Conservation (phyloP, 345 rosid genomes). For the Raphanus sativus region DNA sequence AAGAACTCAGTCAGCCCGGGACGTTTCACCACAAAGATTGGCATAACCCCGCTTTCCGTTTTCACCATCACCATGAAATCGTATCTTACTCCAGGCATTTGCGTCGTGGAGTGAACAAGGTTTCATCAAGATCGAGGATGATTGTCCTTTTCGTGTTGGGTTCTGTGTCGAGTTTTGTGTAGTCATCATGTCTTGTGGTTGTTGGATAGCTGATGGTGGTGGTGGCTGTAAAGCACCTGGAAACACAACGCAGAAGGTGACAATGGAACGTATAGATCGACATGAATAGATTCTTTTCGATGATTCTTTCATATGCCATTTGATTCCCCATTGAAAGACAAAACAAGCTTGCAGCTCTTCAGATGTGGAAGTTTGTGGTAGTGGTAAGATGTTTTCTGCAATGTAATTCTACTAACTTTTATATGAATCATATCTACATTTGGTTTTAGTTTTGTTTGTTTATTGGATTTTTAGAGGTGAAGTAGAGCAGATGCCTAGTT, state of each 20-base stretch:
- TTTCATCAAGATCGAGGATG: conserved; percentile 90
- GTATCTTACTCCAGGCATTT: conserved; percentile 50
- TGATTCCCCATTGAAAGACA: background rate
- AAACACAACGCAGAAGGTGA: conserved; percentile 64
- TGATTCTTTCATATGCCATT: conserved; percentile 15
- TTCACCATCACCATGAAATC: conserved; percentile 68
- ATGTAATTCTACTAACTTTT: background rate
- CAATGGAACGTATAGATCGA: conserved; percentile 60
- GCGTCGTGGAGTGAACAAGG: conserved; percentile 67
- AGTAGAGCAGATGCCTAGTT: conserved; percentile 26
- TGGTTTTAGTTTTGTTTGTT: conserved; percentile 29
- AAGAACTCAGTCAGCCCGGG: conserved; percentile 76
- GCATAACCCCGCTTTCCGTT: conserved; percentile 50
- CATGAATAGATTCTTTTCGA: conserved; percentile 41
- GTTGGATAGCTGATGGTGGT: conserved; percentile 27
- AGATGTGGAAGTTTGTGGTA: conserved; percentile 3
- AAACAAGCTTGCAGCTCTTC: conserved; percentile 12
- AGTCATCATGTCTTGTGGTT: conserved; percentile 11
- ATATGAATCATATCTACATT: conserved; percentile 2
- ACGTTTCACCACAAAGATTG: conserved; percentile 77
- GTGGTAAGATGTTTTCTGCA: conserved; percentile 13
- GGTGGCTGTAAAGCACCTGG: conserved; percentile 50
- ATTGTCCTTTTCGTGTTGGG: conserved; percentile 48
- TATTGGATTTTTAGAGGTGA: conserved; percentile 19
- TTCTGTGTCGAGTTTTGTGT: conserved; percentile 13